phyloP scores from a whole-genome alignment of 352 stramenopile genomes.

The Globisporangium iwayamae region DNA sequence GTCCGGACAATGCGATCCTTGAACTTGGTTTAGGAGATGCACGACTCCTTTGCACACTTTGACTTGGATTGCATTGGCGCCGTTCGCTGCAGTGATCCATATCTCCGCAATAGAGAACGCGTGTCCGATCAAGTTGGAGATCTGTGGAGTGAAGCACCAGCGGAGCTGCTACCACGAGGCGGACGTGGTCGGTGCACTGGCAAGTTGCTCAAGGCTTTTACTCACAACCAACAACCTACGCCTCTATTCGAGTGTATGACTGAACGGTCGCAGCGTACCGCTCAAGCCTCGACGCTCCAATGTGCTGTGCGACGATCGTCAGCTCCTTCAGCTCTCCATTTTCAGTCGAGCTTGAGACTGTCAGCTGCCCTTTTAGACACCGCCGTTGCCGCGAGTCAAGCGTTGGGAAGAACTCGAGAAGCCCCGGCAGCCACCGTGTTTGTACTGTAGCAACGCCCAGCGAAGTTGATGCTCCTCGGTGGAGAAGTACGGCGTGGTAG shows the following conservation, averaged over 20 bases:
- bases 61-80: too few species aligned
- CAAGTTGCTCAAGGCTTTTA: too few species aligned
- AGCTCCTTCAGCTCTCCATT: constrained; percentile 29
- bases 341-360: constrained; percentile 25
- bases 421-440: constrained; percentile 45
- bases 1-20: too few species aligned
- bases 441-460: constrained; percentile 21
- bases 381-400: constrained; percentile 34
- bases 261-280: constrained; percentile 47
- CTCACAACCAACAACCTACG: not conserved
- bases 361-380: constrained; percentile 44
- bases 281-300: constrained; percentile 28
- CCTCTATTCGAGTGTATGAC: constrained; percentile 34
- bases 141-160: too few species aligned
- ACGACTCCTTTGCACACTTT: too few species aligned
- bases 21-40: too few species aligned
- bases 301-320: constrained; percentile 38
- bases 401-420: constrained; percentile 42
- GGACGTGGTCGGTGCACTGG: too few species aligned
- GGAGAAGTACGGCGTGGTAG: constrained; percentile 36
- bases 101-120: too few species aligned
- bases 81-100: too few species aligned
- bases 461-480: constrained; percentile 22
- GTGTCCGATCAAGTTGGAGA: too few species aligned
- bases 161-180: too few species aligned